Evolutionary conservation across 306 rosid genomes (phyloP), one percentile per base, ranked within the genome.

Genomic region (Cicer chorassanicum): DNA sequence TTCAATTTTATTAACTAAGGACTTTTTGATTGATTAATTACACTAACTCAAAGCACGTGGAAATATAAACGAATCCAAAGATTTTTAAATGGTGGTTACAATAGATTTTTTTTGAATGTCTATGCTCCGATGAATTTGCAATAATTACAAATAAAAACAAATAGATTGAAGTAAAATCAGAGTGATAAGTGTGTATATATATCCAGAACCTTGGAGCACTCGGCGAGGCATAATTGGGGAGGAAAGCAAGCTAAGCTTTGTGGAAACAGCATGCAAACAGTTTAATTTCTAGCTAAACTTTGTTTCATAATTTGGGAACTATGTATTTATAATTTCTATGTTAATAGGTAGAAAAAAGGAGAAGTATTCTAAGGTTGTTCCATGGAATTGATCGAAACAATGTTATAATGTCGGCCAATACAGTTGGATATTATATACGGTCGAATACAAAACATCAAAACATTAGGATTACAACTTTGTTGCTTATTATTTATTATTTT

Each of bases 201-300:
- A 51, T 29, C 19, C 4, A 69, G 67, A 66, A 89, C 91, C 91
- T 85, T 82, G 69, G 13, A 87, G 84, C 57, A 45, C 16, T 39
- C 75, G 81, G 54, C 73, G 81, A 82, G 86, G 36, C 87, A 87
- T 83, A 45, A 43, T 71, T 19, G 42, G 18, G 24, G 18, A 15
- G 46, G 41, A 57, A 50, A 43, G 15, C 1, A 14, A 74, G 63
- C 43, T 60, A 29, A 29, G 36, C 4, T 29, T 29, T 29, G 36
- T 70, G 72, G 65, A 65, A 64, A 75, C 72, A 64, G 34, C 45
- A 14, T 24, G 10, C 59, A 43, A 19, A 4, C 7, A 53, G 7
- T 45, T 36, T 29, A 53, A 53, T 16, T 16, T 18, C n/a, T 55
- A 8, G 62, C 4, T 62, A 3, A 2, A 11, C 41, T 65, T 4